Percentiles rank a stretch among this genome's conserved stretches.
Conservation (phyloP, 2,329 filamentous ascomycete species). For the Scedosporium aurantiacum region DNA sequence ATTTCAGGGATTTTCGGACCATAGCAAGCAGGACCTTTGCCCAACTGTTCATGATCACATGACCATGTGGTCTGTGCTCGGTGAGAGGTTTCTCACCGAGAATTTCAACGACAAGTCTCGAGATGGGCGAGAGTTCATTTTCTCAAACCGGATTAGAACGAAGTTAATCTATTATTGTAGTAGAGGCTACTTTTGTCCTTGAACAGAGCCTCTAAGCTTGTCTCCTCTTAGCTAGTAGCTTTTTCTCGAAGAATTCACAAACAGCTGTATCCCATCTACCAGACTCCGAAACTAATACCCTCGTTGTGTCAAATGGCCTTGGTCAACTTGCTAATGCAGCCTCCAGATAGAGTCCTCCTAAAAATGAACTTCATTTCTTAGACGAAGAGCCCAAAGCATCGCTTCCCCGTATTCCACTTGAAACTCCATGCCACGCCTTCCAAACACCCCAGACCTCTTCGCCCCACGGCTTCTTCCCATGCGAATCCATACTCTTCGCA, state of each 20-base stretch:
- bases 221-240: too few relatives aligned
- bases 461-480: constrained; percentile 9
- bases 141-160: background rate
- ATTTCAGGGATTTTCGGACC: background rate
- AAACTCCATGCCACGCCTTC: constrained; percentile 7
- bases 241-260: too few relatives aligned
- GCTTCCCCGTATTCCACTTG: background rate
- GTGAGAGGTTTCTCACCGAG: background rate
- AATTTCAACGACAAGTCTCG: background rate
- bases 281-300: background rate
- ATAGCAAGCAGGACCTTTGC: background rate
- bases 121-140: background rate
- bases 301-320: background rate
- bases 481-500: constrained; percentile 7
- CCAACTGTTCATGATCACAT: background rate
- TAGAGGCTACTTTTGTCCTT: too few relatives aligned
- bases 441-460: constrained; percentile 9
- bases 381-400: constrained; percentile 6
- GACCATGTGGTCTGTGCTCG: constrained; percentile 1
- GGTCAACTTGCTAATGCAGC: background rate
- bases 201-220: too few relatives aligned
- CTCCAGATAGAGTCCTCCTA: background rate
- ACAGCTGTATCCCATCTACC: too few relatives aligned
- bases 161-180: background rate
- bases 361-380: constrained; percentile 4